Base-by-base conservation (phyloP, 345 rosid species). In the Garcia nutans region DNA sequence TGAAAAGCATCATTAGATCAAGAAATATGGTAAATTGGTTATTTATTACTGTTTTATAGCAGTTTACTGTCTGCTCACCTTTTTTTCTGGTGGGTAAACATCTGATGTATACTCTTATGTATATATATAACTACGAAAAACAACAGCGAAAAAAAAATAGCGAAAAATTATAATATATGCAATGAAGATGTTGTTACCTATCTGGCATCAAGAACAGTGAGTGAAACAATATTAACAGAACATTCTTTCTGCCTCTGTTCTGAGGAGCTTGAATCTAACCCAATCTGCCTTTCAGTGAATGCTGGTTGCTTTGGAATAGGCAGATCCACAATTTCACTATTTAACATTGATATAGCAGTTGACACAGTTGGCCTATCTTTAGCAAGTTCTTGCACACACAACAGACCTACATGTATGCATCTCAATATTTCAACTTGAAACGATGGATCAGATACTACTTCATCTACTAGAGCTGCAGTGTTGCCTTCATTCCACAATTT, bases 321-420 rank as follows among this genome's bases (percentile, higher is more conserved):
- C 22, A 74, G 77, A 41, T 74, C 64, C 12, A 42, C 56, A 49
- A 68, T 67, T 26, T 75, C 78, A 28, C 78, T 75, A 19, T 59
- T 59, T 8, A 75, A 28, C 78, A 58, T 75, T 57, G 73, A 75
- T 10, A 68, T 45, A 41, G 68, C 24, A 11, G 73, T 58, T 15
- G 68, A 65, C 0, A 55, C n/a, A 16, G 41, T n/a, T 16, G 80
- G 80, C 26, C 80, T 77, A 37, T 77, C 75, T 23, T 52, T 41
- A 2, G 75, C 45, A 33, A 52, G 7, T 26, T 70, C 80, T 61
- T 70, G 80, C 41, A 70, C 80, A 62, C 80, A 70, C 45, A 77
- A 24, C 20, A 77, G 23, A 6, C 80, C 80, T 17, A 77, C 58
- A 26, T 70, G 70, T 22, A 77, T 62, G 79, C 75, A 69, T 63